phyloP scores from a whole-genome alignment of 352 stramenopile species.

The Phytopythium oedochilum region DNA sequence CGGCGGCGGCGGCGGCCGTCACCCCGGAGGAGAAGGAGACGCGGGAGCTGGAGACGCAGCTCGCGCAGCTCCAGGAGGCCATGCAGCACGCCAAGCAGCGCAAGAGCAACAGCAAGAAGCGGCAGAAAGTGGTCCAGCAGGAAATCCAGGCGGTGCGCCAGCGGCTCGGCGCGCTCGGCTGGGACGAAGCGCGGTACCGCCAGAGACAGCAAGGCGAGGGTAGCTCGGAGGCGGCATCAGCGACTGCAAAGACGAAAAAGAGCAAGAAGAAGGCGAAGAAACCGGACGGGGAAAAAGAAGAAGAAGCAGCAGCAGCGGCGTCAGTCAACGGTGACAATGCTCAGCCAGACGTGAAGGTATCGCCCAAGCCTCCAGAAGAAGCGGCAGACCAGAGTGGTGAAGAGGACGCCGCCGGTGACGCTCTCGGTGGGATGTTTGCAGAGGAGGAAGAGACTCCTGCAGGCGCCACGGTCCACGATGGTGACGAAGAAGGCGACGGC shows the following conservation, averaged over 20 bases:
- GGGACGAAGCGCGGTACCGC: constrained; percentile 20
- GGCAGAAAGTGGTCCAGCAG: constrained; percentile 30
- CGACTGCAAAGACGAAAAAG: neutral
- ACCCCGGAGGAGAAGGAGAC: constrained; percentile 31
- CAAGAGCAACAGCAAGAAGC: constrained; percentile 62
- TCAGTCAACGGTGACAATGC: neutral
- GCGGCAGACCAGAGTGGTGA: neutral
- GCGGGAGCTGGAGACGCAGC: constrained; percentile 45
- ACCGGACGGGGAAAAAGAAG: neutral
- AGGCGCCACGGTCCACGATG: neutral
- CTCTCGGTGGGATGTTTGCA: constrained; percentile 1
- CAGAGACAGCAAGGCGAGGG: neutral
- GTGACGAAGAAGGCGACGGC: constrained; percentile 11
- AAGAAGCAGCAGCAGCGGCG: neutral
- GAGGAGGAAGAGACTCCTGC: neutral
- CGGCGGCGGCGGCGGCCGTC: constrained; percentile 25
- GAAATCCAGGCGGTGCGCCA: constrained; percentile 16
- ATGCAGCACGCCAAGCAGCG: constrained; percentile 36
- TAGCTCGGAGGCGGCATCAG: neutral
- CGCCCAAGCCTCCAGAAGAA: neutral
- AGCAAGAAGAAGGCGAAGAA: constrained; percentile 6
- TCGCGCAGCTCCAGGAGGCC: constrained; percentile 25
- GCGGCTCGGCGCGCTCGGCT: constrained; percentile 16
- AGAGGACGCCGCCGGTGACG: constrained; percentile 3
- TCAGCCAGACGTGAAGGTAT: neutral